Evolutionary conservation across 2,329 filamentous ascomycete genomes (phyloP).

Genomic region (Colletotrichum godetiae): DNA sequence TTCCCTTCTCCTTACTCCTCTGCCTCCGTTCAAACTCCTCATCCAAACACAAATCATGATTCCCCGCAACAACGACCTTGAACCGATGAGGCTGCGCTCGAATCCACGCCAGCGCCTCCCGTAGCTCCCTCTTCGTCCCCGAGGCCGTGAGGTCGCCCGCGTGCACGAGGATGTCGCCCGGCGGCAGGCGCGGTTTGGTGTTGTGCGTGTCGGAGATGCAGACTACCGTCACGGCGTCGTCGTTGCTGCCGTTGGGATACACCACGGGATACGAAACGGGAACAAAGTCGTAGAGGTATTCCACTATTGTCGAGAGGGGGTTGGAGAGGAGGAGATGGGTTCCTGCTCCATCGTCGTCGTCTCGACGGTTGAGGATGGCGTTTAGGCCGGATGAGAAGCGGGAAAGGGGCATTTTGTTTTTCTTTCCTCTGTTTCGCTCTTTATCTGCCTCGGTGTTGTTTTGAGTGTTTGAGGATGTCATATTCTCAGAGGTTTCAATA

Average conservation of each 20-base stretch:
- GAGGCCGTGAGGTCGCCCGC: conserved; percentile 59
- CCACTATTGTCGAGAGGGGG: conserved; percentile 10
- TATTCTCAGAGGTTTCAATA: background rate
- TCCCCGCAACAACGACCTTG: conserved; percentile 60
- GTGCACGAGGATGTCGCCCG: conserved; percentile 58
- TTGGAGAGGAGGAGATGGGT: conserved; percentile 4
- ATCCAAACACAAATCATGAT: conserved; percentile 54
- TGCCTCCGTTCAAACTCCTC: background rate
- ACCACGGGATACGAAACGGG: conserved; percentile 4
- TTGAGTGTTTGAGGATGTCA: background rate
- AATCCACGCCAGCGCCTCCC: conserved; percentile 55
- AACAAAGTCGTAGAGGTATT: conserved; percentile 9
- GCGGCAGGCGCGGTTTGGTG: conserved; percentile 47
- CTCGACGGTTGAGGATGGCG: conserved; percentile 10
- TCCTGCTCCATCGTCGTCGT: background rate
- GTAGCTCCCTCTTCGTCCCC: conserved; percentile 54
- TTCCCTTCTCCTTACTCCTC: no score
- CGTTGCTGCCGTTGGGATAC: background rate
- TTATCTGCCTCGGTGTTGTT: background rate
- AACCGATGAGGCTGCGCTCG: conserved; percentile 49
- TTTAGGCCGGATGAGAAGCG: background rate
- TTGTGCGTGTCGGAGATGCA: conserved; percentile 60
- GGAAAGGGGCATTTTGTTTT: background rate
- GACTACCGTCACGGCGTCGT: conserved; percentile 40
- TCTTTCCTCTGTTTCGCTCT: no score